phyloP scores from a whole-genome alignment of 345 rosid species.

The Salix koriyanagi region DNA sequence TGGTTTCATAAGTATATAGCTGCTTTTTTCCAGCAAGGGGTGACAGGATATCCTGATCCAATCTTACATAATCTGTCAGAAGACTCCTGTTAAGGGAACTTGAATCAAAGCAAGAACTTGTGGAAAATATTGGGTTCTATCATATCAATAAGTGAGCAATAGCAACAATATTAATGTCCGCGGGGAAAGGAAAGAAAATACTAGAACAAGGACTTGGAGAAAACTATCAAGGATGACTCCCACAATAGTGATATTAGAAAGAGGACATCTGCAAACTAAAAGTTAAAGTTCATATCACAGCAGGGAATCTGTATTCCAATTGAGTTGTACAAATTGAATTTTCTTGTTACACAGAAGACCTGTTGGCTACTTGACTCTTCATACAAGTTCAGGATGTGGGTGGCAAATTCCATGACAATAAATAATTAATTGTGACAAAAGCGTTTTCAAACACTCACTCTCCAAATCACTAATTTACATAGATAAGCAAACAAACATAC shows the following conservation, averaged over 20 bases:
- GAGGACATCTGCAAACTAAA: neutral
- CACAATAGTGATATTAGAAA: neutral
- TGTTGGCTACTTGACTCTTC: neutral
- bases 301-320: neutral
- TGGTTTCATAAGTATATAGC: constrained; percentile 68
- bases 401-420: neutral
- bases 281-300: neutral
- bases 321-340: neutral
- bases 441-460: neutral
- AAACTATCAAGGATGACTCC: neutral
- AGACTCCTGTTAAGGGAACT: constrained; percentile 21
- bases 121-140: constrained; percentile 3
- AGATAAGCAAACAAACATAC: neutral
- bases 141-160: neutral
- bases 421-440: neutral
- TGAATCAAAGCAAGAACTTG: constrained; percentile 12
- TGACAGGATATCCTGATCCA: constrained; percentile 87
- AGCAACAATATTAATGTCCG: neutral
- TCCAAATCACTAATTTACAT: neutral
- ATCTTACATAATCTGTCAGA: constrained; percentile 59
- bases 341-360: neutral
- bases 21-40: constrained; percentile 89
- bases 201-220: neutral
- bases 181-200: neutral
- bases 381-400: neutral